Evolutionary conservation across 768 basidiomycete species (phyloP).

Genomic region (Tricholoma sp.): DNA sequence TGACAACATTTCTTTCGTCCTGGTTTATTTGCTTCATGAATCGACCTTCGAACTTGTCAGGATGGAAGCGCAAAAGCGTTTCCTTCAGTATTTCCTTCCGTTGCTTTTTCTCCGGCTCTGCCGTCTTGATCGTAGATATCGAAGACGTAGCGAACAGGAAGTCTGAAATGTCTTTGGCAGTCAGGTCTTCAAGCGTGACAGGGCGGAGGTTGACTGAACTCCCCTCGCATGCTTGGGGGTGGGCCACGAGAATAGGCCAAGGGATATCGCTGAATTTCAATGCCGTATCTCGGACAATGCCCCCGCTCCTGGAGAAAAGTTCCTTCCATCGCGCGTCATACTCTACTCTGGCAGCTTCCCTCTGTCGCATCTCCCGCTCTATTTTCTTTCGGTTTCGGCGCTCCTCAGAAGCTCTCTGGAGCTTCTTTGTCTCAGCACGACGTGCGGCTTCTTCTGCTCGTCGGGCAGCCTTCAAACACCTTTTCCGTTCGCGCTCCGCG

Average conservation of each 20-base stretch:
- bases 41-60: slow-evolving; percentile 78
- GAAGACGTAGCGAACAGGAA: slow-evolving; percentile 41
- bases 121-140: slow-evolving; percentile 6
- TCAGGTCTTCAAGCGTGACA: slow-evolving; percentile 43
- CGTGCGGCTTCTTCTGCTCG: slow-evolving; percentile 49
- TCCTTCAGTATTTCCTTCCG: slow-evolving; percentile 62
- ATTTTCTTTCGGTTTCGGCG: slow-evolving; percentile 43
- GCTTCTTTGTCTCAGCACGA: slow-evolving; percentile 45
- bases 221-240: slow-evolving; percentile 20
- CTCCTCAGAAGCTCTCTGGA: slow-evolving; percentile 49
- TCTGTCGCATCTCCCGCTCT: slow-evolving; percentile 39
- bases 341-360: slow-evolving; percentile 40
- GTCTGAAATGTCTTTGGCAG: slow-evolving; percentile 45
- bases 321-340: slow-evolving; percentile 59
- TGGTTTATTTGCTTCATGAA: slow-evolving; percentile 48
- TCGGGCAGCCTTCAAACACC: slow-evolving; percentile 49
- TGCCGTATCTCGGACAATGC: slow-evolving; percentile 11
- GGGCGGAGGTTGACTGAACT: slow-evolving; percentile 2
- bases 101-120: slow-evolving; percentile 34
- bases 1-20: slow-evolving; percentile 44
- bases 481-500: slow-evolving; percentile 53
- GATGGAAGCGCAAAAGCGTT: slow-evolving; percentile 69
- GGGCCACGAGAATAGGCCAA: slow-evolving; percentile 54
- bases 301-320: slow-evolving; percentile 31
- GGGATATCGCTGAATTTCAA: slow-evolving; percentile 61